phyloP scores from a whole-genome alignment of 2,329 filamentous ascomycete species.

The Apiospora sp. region DNA sequence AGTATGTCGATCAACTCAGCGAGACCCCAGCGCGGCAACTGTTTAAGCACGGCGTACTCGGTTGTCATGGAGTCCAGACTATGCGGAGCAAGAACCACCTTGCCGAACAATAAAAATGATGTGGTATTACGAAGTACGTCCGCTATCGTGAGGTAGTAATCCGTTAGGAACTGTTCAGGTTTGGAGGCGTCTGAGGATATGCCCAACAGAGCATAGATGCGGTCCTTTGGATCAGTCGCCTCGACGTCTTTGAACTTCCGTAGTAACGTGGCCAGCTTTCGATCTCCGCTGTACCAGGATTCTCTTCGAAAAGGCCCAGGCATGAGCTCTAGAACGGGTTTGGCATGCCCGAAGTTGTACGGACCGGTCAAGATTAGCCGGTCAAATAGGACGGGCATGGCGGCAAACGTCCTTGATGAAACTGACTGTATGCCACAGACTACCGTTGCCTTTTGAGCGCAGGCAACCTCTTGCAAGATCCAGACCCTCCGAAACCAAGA shows the following conservation, averaged over 20 bases:
- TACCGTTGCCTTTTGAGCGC: background rate
- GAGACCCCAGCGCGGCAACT: too few species aligned
- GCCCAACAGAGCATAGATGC: too few species aligned
- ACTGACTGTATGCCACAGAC: background rate
- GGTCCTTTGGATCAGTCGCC: too few species aligned
- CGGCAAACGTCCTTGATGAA: background rate
- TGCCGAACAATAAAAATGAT: background rate
- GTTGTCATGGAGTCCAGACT: too few species aligned
- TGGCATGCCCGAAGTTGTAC: too few species aligned
- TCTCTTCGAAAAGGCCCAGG: too few species aligned
- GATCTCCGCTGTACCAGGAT: background rate
- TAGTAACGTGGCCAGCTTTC: background rate
- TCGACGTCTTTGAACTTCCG: too few species aligned
- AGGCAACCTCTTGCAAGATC: background rate
- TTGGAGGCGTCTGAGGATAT: background rate
- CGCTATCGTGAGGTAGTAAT: background rate
- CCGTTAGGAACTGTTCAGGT: background rate
- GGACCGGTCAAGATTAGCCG: too few species aligned
- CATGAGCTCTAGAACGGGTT: too few species aligned
- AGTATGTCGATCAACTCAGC: too few species aligned
- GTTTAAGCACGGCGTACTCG: too few species aligned
- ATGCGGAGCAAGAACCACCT: too few species aligned
- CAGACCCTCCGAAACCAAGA: slow-evolving; percentile 33
- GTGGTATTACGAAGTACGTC: background rate
- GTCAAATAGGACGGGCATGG: background rate